Evolutionary conservation across 495 filamentous ascomycete genomes (phyloP).

Genomic region (Darksidea phi): DNA sequence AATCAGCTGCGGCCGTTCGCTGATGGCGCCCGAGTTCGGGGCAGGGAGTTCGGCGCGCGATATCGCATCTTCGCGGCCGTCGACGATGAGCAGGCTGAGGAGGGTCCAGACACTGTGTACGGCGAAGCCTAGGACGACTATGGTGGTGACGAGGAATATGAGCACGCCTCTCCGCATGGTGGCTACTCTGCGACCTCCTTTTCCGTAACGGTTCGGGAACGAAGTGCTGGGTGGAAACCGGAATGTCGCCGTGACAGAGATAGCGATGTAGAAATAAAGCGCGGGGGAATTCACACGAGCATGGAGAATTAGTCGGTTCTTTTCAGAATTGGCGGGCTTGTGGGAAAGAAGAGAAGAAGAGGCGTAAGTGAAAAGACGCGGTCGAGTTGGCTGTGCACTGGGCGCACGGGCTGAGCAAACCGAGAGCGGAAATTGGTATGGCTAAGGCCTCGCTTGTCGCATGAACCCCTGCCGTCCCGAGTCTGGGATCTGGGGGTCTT

Average conservation of each 20-base stretch:
- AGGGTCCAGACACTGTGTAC: conserved; percentile 49
- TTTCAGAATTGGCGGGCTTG: neutral
- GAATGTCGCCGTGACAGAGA: neutral
- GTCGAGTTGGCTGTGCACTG: neutral
- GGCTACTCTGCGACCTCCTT: conserved; percentile 3
- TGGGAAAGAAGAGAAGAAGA: conserved; percentile 1
- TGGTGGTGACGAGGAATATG: conserved; percentile 47
- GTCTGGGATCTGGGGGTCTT: too few relatives aligned
- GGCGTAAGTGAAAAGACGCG: neutral
- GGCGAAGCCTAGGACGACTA: conserved; percentile 52
- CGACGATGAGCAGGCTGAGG: conserved; percentile 46
- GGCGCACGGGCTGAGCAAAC: neutral
- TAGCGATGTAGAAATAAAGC: conserved; percentile 1
- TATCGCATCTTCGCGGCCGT: conserved; percentile 47
- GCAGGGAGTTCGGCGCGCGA: conserved; percentile 47
- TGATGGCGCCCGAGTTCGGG: conserved; percentile 44
- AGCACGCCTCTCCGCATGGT: conserved; percentile 43
- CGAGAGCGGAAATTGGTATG: too few relatives aligned
- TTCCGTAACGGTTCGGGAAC: neutral
- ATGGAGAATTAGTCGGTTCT: neutral
- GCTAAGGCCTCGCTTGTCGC: too few relatives aligned
- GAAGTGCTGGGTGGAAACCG: neutral
- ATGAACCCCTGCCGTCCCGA: too few relatives aligned
- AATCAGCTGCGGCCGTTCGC: conserved; percentile 63
- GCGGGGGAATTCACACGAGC: neutral